A percentile compares a stretch with the other conserved stretches of the same genome.
Evolutionary conservation across 306 rosid genomes (phyloP).

Genomic region (Citrullus amarus): DNA sequence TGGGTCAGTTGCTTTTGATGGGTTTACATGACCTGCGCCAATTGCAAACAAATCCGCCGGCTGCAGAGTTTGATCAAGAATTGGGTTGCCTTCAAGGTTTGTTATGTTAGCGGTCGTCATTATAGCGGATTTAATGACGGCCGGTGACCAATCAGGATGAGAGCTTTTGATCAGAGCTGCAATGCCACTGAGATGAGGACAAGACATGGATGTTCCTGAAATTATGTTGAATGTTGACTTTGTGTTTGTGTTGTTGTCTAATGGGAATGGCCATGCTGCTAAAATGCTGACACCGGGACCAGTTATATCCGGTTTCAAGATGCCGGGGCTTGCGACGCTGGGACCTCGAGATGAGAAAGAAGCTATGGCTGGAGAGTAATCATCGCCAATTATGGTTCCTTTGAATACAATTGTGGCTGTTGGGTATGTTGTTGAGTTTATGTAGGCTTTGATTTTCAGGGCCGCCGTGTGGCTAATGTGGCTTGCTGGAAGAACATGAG

Average conservation of each 20-base stretch:
- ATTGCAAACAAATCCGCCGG: slow-evolving; percentile 5
- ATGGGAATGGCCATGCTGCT: slow-evolving; percentile 16
- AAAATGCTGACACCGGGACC: slow-evolving; percentile 14
- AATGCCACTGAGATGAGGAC: slow-evolving; percentile 15
- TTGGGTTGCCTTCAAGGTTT: slow-evolving; percentile 1
- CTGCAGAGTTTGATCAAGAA: neutral
- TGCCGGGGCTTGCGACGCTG: slow-evolving; percentile 3
- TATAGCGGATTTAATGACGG: slow-evolving; percentile 12
- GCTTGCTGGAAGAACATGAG: slow-evolving; percentile 13
- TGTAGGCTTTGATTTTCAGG: slow-evolving; percentile 1
- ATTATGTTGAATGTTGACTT: slow-evolving; percentile 6
- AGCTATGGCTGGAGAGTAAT: slow-evolving; percentile 2
- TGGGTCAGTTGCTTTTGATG: slow-evolving; percentile 6
- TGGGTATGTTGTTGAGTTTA: slow-evolving; percentile 8
- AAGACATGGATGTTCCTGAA: slow-evolving; percentile 14
- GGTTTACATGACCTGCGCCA: slow-evolving; percentile 12
- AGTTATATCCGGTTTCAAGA: slow-evolving; percentile 10
- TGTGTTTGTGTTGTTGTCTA: slow-evolving; percentile 6
- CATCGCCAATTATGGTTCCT: slow-evolving; percentile 7
- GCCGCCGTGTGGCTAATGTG: slow-evolving; percentile 4
- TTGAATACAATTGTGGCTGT: neutral
- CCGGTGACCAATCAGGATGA: slow-evolving; percentile 15
- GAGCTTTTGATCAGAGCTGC: slow-evolving; percentile 11
- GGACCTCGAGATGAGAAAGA: slow-evolving; percentile 15
- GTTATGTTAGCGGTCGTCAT: slow-evolving; percentile 4